Conservation (phyloP, 2,329 filamentous ascomycete genomes). For the Domatiomyces globalis region DNA sequence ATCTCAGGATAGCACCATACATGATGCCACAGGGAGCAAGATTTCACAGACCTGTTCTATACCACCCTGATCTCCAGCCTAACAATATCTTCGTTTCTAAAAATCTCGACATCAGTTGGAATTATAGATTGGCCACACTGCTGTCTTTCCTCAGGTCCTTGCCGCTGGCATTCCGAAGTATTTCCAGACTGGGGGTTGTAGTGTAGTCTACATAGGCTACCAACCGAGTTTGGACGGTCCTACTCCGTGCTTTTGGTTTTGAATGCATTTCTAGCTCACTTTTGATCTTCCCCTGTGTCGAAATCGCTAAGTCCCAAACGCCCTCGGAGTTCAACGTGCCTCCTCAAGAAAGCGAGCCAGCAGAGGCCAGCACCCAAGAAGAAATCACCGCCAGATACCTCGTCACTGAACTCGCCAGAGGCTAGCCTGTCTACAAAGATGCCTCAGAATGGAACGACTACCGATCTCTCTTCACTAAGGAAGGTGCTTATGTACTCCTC, state of each 20-base stretch:
- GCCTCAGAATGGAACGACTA: conserved; percentile 42
- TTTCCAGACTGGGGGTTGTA: too few species aligned
- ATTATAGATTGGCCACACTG: conserved; percentile 32
- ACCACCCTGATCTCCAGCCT: conserved; percentile 20
- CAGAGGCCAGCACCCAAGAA: conserved; percentile 14
- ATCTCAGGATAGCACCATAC: neutral
- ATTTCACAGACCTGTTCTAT: conserved; percentile 11
- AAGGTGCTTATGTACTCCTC: conserved; percentile 32
- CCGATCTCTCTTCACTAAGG: conserved; percentile 34
- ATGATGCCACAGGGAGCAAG: conserved; percentile 4
- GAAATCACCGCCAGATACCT: conserved; percentile 34
- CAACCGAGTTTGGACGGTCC: too few species aligned
- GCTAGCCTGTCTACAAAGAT: conserved; percentile 41
- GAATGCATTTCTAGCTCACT: too few species aligned
- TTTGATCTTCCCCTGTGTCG: too few species aligned
- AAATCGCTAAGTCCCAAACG: too few species aligned
- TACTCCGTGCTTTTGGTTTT: too few species aligned
- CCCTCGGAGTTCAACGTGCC: too few species aligned
- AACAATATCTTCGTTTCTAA: conserved; percentile 22
- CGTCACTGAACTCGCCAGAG: conserved; percentile 39
- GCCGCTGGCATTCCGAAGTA: conserved; percentile 25
- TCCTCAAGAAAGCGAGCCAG: conserved; percentile 16
- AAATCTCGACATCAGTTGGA: conserved; percentile 22
- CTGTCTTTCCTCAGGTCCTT: conserved; percentile 26
- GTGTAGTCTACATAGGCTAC: too few species aligned